Evolutionary conservation across 1,284 basidiomycete genomes (phyloP), one percentile per base, ranked within the genome.

Genomic region (Pseudozyma tsukubaensis): DNA sequence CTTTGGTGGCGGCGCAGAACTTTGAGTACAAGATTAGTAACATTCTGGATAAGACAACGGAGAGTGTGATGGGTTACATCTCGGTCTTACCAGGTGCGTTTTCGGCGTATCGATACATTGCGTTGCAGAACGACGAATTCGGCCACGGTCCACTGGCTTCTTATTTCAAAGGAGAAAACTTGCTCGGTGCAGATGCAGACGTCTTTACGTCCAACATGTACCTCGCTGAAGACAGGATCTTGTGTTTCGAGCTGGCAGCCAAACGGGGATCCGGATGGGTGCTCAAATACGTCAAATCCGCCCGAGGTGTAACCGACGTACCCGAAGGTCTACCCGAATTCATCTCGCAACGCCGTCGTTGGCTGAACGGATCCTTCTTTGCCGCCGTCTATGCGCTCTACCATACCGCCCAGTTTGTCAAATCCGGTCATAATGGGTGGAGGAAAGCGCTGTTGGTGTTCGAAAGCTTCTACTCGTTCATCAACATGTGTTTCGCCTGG

Each of bases 81-180:
- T 74, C 64, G 9, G 83, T 84, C 5, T 53, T 84, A 12, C 74
- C 76, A 9, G 80, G 57, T 43, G 77, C 76, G 1, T 79, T 80
- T 45, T 69, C 39, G 87, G 87, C 87, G 4, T 85, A 88, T 58
- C 87, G 92, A 51, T 95, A 93, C 82, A 93, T 94, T 71, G 94
- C 94, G 0, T 84, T 97, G 50, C 91, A 94, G 85, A 98, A 99
- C 80, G 90, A 96, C 84, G 89, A 91, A 61, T 87, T 89, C 40
- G 95, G 94, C 0, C 87, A 89, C 19, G 97, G 96, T 0, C 97
- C 97, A 0, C 86, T 99, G 0, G 92, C 93, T 0, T 94, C 92
- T 0, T 99, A 99, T 85, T 99, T 99, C 88, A 94, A 97, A 84
- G 96, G 97, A 32, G 97, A 99, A 84, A 90, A 93, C 36, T 86